Evolutionary conservation across 1,284 basidiomycete species (phyloP).

Genomic region (Cystobasidium sp.): DNA sequence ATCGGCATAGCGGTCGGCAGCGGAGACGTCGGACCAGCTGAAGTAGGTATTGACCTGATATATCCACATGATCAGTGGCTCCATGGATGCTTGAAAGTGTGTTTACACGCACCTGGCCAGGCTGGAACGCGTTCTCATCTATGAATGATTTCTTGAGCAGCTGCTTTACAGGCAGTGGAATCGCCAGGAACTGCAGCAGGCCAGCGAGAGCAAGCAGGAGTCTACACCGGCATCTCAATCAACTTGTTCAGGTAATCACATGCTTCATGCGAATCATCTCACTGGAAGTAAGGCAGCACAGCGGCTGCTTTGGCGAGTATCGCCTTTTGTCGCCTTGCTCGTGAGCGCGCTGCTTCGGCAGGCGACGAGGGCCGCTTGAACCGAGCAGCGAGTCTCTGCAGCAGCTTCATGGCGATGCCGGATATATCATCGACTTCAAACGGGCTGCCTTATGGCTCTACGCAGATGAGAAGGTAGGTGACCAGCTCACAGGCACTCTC

Average conservation of each 20-base stretch:
- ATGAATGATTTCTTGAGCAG: constrained; percentile 76
- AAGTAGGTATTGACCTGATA: constrained; percentile 80
- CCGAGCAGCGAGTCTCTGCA: background rate
- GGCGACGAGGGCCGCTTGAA: constrained; percentile 14
- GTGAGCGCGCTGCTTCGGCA: constrained; percentile 19
- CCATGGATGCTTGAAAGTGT: background rate
- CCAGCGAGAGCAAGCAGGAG: constrained; percentile 49
- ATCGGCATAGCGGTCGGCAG: constrained; percentile 75
- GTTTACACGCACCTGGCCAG: constrained; percentile 70
- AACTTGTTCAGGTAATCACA: background rate
- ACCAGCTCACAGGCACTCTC: too few relatives aligned
- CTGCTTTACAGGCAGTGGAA: constrained; percentile 47
- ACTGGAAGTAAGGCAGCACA: constrained; percentile 30
- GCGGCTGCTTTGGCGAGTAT: constrained; percentile 15
- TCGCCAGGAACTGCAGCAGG: constrained; percentile 46
- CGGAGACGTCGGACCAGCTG: constrained; percentile 83
- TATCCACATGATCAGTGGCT: background rate
- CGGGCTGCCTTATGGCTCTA: too few relatives aligned
- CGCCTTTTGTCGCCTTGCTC: constrained; percentile 14
- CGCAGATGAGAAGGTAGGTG: too few relatives aligned
- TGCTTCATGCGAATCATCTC: background rate
- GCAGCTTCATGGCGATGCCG: background rate
- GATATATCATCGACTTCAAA: too few relatives aligned
- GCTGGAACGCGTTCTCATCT: constrained; percentile 91
- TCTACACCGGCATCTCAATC: background rate